Conservation (phyloP, 1,284 basidiomycete species). For the Microbotryum lychnidis-dioicae region DNA sequence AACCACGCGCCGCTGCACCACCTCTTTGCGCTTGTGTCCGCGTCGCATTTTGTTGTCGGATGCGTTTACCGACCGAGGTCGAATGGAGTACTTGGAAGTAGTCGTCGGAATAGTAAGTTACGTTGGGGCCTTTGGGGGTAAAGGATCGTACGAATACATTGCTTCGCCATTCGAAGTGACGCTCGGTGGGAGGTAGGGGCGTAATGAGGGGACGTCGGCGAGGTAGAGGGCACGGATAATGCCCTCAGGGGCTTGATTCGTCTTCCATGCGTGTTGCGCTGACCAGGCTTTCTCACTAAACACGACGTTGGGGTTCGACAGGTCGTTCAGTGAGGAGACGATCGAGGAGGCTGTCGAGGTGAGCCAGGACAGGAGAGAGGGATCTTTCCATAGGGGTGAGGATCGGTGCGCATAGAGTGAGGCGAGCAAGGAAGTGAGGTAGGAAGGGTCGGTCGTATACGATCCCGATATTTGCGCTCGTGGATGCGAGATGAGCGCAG, state of each 20-base stretch:
- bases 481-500: slow-evolving; percentile 51
- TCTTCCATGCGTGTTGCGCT: too few relatives aligned
- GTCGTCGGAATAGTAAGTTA: slow-evolving; percentile 29
- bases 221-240: slow-evolving; percentile 28
- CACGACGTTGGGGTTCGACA: slow-evolving; percentile 21
- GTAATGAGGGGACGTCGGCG: slow-evolving; percentile 26
- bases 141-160: slow-evolving; percentile 33
- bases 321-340: slow-evolving; percentile 16
- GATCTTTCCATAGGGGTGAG: slow-evolving; percentile 68
- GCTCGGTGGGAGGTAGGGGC: slow-evolving; percentile 30
- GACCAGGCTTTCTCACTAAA: slow-evolving; percentile 23
- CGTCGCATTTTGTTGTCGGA: not conserved
- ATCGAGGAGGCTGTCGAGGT: slow-evolving; percentile 11
- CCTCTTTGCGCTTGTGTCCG: not conserved
- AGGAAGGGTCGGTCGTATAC: slow-evolving; percentile 35
- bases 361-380: slow-evolving; percentile 61
- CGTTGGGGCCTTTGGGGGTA: slow-evolving; percentile 19
- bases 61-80: not conserved
- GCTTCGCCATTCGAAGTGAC: slow-evolving; percentile 9
- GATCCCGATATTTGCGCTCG: slow-evolving; percentile 15
- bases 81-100: slow-evolving; percentile 28
- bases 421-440: slow-evolving; percentile 54
- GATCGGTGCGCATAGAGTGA: slow-evolving; percentile 77
- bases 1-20: not conserved
- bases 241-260: slow-evolving; percentile 24